Evolutionary conservation across 2,329 filamentous ascomycete genomes (phyloP).

Genomic region (Knufia fluminis): DNA sequence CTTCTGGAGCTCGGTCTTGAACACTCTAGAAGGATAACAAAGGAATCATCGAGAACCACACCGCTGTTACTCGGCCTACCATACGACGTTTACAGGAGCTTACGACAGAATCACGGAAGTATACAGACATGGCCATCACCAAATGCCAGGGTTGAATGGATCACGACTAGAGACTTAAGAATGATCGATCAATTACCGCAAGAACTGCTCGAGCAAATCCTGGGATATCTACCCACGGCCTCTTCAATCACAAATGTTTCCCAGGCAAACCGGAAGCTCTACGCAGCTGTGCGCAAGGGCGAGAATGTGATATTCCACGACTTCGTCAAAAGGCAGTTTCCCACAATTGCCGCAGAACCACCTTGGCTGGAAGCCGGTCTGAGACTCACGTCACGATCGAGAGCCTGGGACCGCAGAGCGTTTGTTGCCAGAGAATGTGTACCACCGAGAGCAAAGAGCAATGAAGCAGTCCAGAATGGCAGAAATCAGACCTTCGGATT

Average conservation of each 20-base stretch:
- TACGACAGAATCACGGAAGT: too few species aligned
- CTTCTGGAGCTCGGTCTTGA: too few species aligned
- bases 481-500: conserved; percentile 48
- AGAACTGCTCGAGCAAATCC: conserved; percentile 37
- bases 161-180: not conserved
- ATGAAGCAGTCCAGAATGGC: conserved; percentile 15
- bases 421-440: conserved; percentile 46
- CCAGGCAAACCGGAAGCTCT: conserved; percentile 37
- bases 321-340: conserved; percentile 42
- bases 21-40: too few species aligned
- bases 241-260: conserved; percentile 37
- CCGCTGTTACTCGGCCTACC: too few species aligned
- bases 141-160: too few species aligned
- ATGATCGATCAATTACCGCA: conserved; percentile 27
- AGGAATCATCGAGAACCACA: too few species aligned
- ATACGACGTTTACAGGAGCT: too few species aligned
- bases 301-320: conserved; percentile 40
- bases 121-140: too few species aligned
- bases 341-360: conserved; percentile 33
- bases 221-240: conserved; percentile 36
- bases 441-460: conserved; percentile 26
- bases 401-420: conserved; percentile 48
- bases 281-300: conserved; percentile 37
- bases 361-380: conserved; percentile 44
- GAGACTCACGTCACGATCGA: conserved; percentile 47